Percentiles rank a stretch among this genome's conserved stretches.
These are phyloP conservation scores for Podila clonocystis DNA, from an alignment of 192 early-diverging fungal genomes.

Conservation along the genomic window DNA sequence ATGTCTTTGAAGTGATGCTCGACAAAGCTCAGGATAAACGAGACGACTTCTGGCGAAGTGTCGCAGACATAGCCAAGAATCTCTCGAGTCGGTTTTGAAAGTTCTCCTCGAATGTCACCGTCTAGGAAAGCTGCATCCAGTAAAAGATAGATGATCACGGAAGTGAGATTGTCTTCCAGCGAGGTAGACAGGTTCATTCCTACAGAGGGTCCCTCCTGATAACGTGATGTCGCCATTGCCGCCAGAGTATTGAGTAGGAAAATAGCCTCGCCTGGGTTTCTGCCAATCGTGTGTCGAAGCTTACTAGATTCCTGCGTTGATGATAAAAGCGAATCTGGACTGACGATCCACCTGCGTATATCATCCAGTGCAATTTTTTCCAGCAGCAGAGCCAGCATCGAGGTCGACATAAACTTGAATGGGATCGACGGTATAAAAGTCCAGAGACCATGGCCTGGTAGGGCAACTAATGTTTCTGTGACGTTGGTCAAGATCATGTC, in stretches of 20 bases:
- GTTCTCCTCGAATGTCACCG: constrained; percentile 35
- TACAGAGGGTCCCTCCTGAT: not conserved
- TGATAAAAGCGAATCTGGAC: constrained; percentile 11
- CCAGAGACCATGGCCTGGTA: constrained; percentile 33
- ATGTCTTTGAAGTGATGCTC: constrained; percentile 50
- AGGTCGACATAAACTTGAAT: constrained; percentile 37
- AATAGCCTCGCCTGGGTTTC: constrained; percentile 52
- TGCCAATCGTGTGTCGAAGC: constrained; percentile 17
- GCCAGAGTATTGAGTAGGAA: constrained; percentile 57
- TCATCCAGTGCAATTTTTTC: constrained; percentile 31
- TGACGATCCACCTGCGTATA: constrained; percentile 9
- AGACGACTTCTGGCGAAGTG: constrained; percentile 38
- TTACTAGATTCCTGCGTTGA: constrained; percentile 6
- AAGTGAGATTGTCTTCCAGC: constrained; percentile 27
- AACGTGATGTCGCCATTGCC: constrained; percentile 44
- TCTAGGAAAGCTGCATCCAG: constrained; percentile 55
- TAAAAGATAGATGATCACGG: constrained; percentile 46
- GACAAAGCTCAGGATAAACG: constrained; percentile 51
- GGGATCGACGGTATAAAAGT: constrained; percentile 44
- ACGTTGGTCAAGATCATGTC: constrained; percentile 21
- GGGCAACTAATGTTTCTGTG: constrained; percentile 14
- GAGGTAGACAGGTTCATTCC: not conserved
- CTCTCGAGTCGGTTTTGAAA: constrained; percentile 58
- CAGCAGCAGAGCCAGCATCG: constrained; percentile 6
- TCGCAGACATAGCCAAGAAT: constrained; percentile 50